These are phyloP conservation scores for Chlamydomonas sp. DNA, from an alignment of 139 green algal species.

Conservation along the genomic window DNA sequence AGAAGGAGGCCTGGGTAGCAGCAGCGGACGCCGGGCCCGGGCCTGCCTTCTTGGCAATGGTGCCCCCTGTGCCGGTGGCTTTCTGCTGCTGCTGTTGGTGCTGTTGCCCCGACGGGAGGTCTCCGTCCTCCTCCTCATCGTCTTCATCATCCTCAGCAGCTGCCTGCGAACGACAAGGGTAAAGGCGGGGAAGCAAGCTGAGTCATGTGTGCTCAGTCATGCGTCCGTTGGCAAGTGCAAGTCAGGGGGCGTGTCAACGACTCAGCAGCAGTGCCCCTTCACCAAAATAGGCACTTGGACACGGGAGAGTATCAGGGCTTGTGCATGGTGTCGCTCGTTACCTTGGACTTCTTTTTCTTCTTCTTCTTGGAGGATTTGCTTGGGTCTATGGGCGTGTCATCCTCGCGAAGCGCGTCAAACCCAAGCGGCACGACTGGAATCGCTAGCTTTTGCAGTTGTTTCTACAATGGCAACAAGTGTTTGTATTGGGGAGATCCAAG, in stretches of 20 bases:
- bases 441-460: neutral
- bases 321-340: neutral
- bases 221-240: no score
- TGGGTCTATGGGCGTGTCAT: neutral
- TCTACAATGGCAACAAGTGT: neutral
- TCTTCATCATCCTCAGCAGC: no score
- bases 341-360: slow-evolving; percentile 18
- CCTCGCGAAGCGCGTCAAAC: slow-evolving; percentile 21
- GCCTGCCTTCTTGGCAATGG: neutral
- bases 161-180: no score
- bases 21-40: neutral
- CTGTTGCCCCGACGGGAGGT: no score
- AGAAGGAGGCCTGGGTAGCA: neutral
- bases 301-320: neutral
- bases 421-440: slow-evolving; percentile 20
- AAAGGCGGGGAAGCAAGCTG: no score
- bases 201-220: no score
- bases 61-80: neutral
- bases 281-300: neutral
- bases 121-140: no score
- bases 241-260: no score
- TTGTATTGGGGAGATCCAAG: neutral
- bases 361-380: slow-evolving; percentile 9
- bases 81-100: no score
- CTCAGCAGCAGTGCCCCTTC: no score